A percentile compares a stretch with the other conserved stretches of the same genome.
Conservation (phyloP, 768 basidiomycete species). For the Phylloporus sp. region DNA sequence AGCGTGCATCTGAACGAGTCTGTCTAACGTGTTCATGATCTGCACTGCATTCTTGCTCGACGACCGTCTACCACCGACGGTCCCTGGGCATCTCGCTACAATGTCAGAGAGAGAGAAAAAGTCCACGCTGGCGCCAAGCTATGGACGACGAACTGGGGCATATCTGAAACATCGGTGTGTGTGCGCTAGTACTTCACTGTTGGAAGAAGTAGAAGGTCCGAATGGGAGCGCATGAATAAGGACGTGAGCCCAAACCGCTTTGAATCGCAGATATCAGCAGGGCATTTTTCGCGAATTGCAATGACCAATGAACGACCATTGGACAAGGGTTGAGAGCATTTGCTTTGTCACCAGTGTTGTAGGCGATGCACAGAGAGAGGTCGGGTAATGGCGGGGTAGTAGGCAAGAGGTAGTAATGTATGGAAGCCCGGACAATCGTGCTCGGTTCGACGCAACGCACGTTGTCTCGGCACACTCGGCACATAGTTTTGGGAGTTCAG, state of each 20-base stretch:
- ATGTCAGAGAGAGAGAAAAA: no score
- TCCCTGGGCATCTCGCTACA: conserved; percentile 11
- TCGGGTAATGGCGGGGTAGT: no score
- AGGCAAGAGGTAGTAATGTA: no score
- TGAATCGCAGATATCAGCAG: conserved; percentile 6
- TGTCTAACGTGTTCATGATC: conserved; percentile 18
- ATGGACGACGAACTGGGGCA: conserved; percentile 6
- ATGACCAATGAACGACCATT: no score
- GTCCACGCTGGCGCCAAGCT: neutral
- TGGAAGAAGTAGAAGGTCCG: conserved; percentile 7
- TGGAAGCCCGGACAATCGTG: no score
- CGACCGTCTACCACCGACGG: neutral
- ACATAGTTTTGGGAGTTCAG: no score
- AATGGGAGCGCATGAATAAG: conserved; percentile 8
- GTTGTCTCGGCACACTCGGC: no score
- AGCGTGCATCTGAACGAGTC: conserved; percentile 19
- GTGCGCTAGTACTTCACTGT: neutral
- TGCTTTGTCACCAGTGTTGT: no score
- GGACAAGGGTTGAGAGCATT: no score
- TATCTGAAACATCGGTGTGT: conserved; percentile 8
- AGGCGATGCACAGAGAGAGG: no score
- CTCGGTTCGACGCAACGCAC: no score
- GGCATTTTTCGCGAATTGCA: conserved; percentile 17
- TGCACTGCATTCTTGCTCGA: conserved; percentile 12
- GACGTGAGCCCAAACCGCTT: conserved; percentile 11